Evolutionary conservation across 2,329 filamentous ascomycete genomes (phyloP).

Genomic region (Aureobasidium sp.): DNA sequence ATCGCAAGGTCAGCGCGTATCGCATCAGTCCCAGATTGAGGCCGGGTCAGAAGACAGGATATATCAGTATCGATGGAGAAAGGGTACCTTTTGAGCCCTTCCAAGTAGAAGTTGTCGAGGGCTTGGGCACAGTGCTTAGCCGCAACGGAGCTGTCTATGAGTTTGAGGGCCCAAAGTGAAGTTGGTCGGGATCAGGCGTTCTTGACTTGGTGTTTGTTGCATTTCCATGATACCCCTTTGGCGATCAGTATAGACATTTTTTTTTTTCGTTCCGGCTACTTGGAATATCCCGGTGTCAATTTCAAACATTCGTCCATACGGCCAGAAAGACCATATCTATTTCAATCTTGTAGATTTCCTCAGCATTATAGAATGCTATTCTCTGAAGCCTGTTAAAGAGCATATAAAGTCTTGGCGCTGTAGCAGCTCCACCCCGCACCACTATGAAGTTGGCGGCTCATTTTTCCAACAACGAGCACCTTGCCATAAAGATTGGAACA

Average conservation of each 20-base stretch:
- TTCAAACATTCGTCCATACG: neutral
- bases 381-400: neutral
- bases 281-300: neutral
- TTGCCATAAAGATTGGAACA: neutral
- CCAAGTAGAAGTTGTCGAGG: constrained; percentile 79
- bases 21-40: constrained; percentile 57
- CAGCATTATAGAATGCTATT: neutral
- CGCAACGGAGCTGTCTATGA: constrained; percentile 66
- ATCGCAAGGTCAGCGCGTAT: constrained; percentile 81
- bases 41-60: constrained; percentile 56
- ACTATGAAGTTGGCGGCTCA: neutral
- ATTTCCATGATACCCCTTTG: neutral
- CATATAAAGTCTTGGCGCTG: neutral
- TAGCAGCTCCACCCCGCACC: neutral
- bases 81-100: constrained; percentile 77
- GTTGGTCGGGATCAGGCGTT: neutral
- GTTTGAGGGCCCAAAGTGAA: constrained; percentile 28
- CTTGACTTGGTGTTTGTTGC: neutral
- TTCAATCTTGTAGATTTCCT: no score
- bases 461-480: neutral
- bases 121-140: constrained; percentile 75
- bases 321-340: neutral
- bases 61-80: constrained; percentile 93
- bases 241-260: neutral
- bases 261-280: neutral